These are phyloP conservation scores for Aspergillus novoparasiticus DNA, from an alignment of 2,329 filamentous ascomycete genomes.

Conservation along the genomic window DNA sequence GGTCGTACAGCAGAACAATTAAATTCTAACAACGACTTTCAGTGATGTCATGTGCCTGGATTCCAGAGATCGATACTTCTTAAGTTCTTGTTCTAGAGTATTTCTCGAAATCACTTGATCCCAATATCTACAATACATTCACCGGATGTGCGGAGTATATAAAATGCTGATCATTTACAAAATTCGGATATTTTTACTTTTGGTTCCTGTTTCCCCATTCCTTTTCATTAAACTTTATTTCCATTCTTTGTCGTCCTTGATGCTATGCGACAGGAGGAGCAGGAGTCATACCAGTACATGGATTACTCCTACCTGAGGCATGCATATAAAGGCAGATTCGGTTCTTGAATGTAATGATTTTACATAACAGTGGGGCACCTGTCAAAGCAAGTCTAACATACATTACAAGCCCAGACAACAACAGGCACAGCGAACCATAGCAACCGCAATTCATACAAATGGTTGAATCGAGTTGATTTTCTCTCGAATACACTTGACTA, in stretches of 20 bases:
- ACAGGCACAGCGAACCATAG: not conserved
- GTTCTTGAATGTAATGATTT: not conserved
- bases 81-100: too few relatives aligned
- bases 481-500: not conserved
- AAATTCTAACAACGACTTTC: not conserved
- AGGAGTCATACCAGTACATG: not conserved
- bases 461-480: not conserved
- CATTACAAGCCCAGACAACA: not conserved
- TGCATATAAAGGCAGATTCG: not conserved
- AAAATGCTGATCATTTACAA: not conserved
- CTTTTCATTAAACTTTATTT: not conserved
- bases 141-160: not conserved
- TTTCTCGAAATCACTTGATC: not conserved
- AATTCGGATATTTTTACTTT: not conserved
- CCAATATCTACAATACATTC: not conserved
- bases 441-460: not conserved
- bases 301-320: not conserved
- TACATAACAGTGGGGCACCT: constrained; percentile 6
- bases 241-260: not conserved
- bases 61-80: not conserved
- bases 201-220: not conserved
- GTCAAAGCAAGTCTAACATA: constrained; percentile 1
- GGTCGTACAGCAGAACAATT: not conserved
- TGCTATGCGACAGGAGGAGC: not conserved
- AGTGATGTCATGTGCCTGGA: constrained; percentile 1